phyloP scores from a whole-genome alignment of 257 asterid genomes.

The Scutellaria baicalensis region DNA sequence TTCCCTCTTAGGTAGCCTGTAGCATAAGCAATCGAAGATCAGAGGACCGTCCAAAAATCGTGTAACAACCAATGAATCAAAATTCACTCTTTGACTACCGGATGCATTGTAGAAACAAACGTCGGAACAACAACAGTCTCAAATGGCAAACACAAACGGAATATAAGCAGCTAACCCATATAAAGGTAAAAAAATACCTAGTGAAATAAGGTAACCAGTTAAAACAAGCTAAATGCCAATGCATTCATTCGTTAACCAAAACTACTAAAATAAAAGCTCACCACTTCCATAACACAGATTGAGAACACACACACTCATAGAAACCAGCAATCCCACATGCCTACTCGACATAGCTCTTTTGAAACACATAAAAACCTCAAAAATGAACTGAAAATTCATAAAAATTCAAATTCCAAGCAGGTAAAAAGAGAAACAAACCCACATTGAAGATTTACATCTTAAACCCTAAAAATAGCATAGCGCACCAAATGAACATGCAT shows the following conservation, averaged over 20 bases:
- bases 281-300: not conserved
- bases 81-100: not conserved
- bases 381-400: not conserved
- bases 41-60: not conserved
- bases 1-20: conserved; percentile 19
- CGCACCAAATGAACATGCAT: conserved; percentile 7
- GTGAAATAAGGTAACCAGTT: not conserved
- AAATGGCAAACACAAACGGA: not conserved
- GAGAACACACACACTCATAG: not conserved
- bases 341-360: not conserved
- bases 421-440: not conserved
- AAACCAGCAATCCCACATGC: not conserved
- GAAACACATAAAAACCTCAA: not conserved
- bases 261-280: not conserved
- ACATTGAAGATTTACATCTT: not conserved
- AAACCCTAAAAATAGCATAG: conserved; percentile 26
- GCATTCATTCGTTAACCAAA: not conserved
- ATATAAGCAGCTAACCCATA: not conserved
- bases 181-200: not conserved
- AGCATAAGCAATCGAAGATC: not conserved
- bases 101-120: not conserved
- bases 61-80: not conserved
- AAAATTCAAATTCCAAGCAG: not conserved
- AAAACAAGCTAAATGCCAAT: not conserved
- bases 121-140: not conserved